Percentiles rank a stretch among this genome's conserved stretches.
These are phyloP conservation scores for Paracamarosporium sp. DNA, from an alignment of 2,329 filamentous ascomycete species.

Conservation along the genomic window DNA sequence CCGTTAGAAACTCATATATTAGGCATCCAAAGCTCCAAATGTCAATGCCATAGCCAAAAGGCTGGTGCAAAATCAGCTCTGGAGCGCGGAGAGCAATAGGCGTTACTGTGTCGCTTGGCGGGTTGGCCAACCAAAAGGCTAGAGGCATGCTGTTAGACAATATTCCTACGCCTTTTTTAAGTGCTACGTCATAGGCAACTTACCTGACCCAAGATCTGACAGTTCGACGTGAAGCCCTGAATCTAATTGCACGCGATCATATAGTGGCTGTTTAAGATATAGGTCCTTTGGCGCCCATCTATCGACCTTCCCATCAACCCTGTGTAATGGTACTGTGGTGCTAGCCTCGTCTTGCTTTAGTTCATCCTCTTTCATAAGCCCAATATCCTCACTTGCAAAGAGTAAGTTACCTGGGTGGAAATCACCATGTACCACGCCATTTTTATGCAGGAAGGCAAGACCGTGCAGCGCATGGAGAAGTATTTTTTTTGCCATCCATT, in stretches of 20 bases:
- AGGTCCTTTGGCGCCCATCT: slow-evolving; percentile 38
- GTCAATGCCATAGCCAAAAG: slow-evolving; percentile 40
- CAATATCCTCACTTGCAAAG: slow-evolving; percentile 39
- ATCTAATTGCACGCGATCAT: slow-evolving; percentile 25
- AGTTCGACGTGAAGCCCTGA: slow-evolving; percentile 34
- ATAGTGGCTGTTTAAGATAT: slow-evolving; percentile 33
- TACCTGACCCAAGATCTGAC: slow-evolving; percentile 38
- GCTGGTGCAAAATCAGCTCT: slow-evolving; percentile 39
- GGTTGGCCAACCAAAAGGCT: slow-evolving; percentile 31
- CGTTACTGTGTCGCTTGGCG: slow-evolving; percentile 28
- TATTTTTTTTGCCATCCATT: slow-evolving; percentile 32
- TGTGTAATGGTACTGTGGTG: slow-evolving; percentile 21
- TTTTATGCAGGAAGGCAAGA: slow-evolving; percentile 48
- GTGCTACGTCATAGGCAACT: neutral
- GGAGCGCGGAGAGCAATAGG: slow-evolving; percentile 34
- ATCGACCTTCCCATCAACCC: slow-evolving; percentile 34
- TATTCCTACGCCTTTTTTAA: neutral
- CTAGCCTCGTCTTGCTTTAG: slow-evolving; percentile 28
- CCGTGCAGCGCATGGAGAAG: slow-evolving; percentile 49
- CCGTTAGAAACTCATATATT: slow-evolving; percentile 40
- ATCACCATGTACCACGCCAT: slow-evolving; percentile 51
- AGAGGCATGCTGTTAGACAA: neutral
- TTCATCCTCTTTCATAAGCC: slow-evolving; percentile 20
- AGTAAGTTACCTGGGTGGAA: slow-evolving; percentile 50
- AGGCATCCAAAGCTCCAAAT: slow-evolving; percentile 44